Evolutionary conservation across 1,284 basidiomycete species (phyloP).

Genomic region (Laetiporus sulphureus): DNA sequence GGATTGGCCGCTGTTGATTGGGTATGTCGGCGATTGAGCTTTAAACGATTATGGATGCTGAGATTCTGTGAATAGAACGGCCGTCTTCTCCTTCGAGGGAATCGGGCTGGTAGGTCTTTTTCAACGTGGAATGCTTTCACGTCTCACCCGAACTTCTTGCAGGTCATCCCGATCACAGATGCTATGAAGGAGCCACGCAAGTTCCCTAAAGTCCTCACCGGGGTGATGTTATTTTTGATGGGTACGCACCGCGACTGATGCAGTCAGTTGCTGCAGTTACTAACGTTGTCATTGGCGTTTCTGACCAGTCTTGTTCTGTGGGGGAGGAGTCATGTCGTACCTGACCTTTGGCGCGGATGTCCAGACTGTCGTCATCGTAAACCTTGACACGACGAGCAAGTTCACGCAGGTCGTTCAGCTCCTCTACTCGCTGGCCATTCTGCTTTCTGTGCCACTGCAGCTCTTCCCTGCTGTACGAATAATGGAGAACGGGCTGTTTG

Average conservation of each 20-base stretch:
- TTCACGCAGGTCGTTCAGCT: slow-evolving; percentile 90
- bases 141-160: slow-evolving; percentile 1
- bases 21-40: slow-evolving; percentile 37
- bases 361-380: slow-evolving; percentile 93
- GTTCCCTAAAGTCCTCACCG: slow-evolving; percentile 85
- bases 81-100: slow-evolving; percentile 98
- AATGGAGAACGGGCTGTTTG: slow-evolving; percentile 95
- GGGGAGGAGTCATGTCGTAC: slow-evolving; percentile 87
- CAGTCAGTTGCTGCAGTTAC: neutral
- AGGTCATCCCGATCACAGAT: slow-evolving; percentile 94
- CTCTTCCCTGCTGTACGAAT: slow-evolving; percentile 97
- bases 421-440: slow-evolving; percentile 88
- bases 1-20: slow-evolving; percentile 90
- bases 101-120: slow-evolving; percentile 75
- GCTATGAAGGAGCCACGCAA: slow-evolving; percentile 93
- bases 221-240: slow-evolving; percentile 84
- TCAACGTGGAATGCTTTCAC: neutral
- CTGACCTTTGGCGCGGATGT: slow-evolving; percentile 84
- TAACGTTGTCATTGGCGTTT: too few species aligned
- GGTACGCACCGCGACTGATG: slow-evolving; percentile 30
- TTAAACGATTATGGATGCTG: neutral
- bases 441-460: slow-evolving; percentile 91
- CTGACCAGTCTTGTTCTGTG: slow-evolving; percentile 72
- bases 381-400: slow-evolving; percentile 80
- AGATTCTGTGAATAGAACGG: slow-evolving; percentile 52